A percentile compares a stretch with the other conserved stretches of the same genome.
These are phyloP conservation scores for Allium fistulosum DNA, from an alignment of 106 monocot species.

Conservation along the genomic window DNA sequence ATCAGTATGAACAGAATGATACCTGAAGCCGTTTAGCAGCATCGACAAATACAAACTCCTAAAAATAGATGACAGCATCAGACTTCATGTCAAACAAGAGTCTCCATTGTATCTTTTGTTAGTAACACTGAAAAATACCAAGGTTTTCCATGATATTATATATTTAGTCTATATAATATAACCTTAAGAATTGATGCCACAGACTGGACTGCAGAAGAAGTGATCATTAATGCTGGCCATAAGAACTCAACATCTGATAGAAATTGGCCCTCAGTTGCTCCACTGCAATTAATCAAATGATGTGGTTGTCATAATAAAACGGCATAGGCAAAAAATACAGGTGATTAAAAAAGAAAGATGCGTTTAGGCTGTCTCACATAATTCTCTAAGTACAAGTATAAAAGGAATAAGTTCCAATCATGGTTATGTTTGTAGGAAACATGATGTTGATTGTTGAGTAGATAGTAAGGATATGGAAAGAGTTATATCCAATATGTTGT, in stretches of 20 bases:
- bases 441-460: too few relatives aligned
- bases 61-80: constrained; percentile 5
- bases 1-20: neutral
- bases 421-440: too few relatives aligned
- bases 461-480: too few relatives aligned
- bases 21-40: constrained; percentile 82
- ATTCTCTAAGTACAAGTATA: too few relatives aligned
- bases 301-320: neutral
- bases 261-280: constrained; percentile 44
- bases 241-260: constrained; percentile 49
- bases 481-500: too few relatives aligned
- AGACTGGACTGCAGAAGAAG: constrained; percentile 92
- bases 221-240: constrained; percentile 89
- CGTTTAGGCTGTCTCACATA: too few relatives aligned
- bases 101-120: neutral
- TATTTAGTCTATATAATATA: neutral
- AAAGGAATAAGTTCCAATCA: too few relatives aligned
- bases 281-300: constrained; percentile 45
- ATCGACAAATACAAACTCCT: constrained; percentile 97
- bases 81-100: neutral
- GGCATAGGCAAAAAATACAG: neutral
- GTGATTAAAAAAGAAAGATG: too few relatives aligned
- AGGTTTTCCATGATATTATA: neutral
- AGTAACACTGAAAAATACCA: too few relatives aligned
- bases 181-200: constrained; percentile 99